A percentile compares a stretch with the other conserved stretches of the same genome.
Evolutionary conservation across 2,329 filamentous ascomycete genomes (phyloP).

Genomic region (Aspergillus aculeatus): DNA sequence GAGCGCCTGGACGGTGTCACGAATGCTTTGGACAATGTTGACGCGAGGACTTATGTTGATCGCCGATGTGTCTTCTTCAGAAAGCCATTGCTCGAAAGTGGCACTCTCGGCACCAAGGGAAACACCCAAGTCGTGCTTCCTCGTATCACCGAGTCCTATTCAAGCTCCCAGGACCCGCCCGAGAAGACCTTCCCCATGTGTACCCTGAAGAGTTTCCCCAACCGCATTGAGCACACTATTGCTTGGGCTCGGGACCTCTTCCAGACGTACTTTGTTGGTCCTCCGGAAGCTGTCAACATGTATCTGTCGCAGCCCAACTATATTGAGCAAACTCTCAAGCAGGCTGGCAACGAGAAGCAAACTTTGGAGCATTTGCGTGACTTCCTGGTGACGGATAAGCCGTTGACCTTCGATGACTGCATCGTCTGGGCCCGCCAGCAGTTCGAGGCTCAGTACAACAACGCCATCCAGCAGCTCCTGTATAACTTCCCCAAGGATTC

Average conservation of each 20-base stretch:
- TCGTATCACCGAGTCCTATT: conserved; percentile 91
- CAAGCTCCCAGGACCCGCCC: conserved; percentile 91
- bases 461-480: conserved; percentile 89
- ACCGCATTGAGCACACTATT: conserved; percentile 97
- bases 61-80: conserved; percentile 96
- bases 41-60: conserved; percentile 94
- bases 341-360: conserved; percentile 91
- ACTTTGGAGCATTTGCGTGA: conserved; percentile 88
- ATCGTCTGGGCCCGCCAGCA: conserved; percentile 91
- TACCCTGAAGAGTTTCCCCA: conserved; percentile 93
- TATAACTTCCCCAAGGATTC: conserved; percentile 98
- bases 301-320: conserved; percentile 92
- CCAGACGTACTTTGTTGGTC: conserved; percentile 89
- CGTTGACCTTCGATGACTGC: conserved; percentile 90
- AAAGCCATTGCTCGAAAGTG: conserved; percentile 93
- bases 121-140: conserved; percentile 97
- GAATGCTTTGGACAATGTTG: conserved; percentile 95
- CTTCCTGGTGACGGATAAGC: conserved; percentile 87
- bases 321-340: conserved; percentile 80
- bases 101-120: conserved; percentile 97
- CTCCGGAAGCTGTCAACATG: conserved; percentile 88
- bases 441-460: conserved; percentile 96
- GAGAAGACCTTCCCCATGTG: conserved; percentile 99
- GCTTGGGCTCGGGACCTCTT: conserved; percentile 97
- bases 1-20: conserved; percentile 82